Evolutionary conservation across 1,139 yeast species (phyloP), one percentile per base, ranked within the genome.

Genomic region (Nakaseomyces uthaithaninus): DNA sequence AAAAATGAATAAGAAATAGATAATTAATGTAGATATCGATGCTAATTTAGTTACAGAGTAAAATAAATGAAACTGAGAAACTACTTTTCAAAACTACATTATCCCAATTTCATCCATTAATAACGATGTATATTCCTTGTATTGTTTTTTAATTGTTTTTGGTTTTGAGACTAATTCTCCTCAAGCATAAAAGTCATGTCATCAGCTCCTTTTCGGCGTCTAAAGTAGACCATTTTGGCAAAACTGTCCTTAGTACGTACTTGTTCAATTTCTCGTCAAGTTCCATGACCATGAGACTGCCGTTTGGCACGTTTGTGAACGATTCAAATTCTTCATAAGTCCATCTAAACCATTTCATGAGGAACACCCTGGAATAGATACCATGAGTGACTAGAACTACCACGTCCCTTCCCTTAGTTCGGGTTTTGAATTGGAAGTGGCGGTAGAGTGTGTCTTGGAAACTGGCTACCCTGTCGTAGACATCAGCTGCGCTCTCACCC

Each of bases 401-500:
- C 12, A 86, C 80, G 40, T 57, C 62, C 38, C 61, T 45, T 11
- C 54, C 51, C 30, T 45, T 51, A 42, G 42, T 28, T 46, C 39
- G 41, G 49, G 67, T 41, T 26, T 42, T 67, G 22, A 23, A 23
- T n/a, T 74, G 75, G 55, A 87, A 87, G 56, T 83, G 93, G 33
- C 96, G 69, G 58, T 79, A 84, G 36, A 87, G 62, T 0, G 94
- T 77, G 59, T 86, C 95, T 57, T 86, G 86, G 60, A 87, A 86
- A 27, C 93, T 83, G 3, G 95, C 83, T 45, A 89, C 81, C 38
- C 96, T 66, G 59, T 87, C 95, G 62, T 78, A 87, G 3, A 87
- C 95, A 60, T 87, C 96, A 0, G 96, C 96, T 0, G 95, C 96
- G 53, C 91, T 80, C 60, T 87, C 96, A 3, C 96, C 96, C 55